These are phyloP conservation scores for Monosporascus sp. DNA, from an alignment of 2,329 filamentous ascomycete species.

Conservation along the genomic window DNA sequence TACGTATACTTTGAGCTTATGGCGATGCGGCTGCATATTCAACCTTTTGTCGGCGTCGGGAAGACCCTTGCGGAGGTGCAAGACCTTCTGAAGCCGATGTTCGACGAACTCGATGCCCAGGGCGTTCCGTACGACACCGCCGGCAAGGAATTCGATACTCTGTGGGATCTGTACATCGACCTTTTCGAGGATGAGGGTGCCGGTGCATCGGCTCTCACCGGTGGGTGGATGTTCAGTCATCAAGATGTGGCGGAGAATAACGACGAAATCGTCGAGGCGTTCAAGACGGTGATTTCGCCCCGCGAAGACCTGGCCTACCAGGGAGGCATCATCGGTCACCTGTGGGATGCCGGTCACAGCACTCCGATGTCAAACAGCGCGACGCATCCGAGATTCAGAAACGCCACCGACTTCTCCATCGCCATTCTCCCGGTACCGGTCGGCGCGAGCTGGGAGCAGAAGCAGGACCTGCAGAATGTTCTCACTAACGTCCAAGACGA, in stretches of 20 bases:
- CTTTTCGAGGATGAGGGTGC: slow-evolving; percentile 32
- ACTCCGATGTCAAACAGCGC: slow-evolving; percentile 31
- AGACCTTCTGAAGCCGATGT: slow-evolving; percentile 30
- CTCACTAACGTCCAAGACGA: slow-evolving; percentile 32
- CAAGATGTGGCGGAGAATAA: slow-evolving; percentile 31
- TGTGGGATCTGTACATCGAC: slow-evolving; percentile 33
- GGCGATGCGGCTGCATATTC: slow-evolving; percentile 34
- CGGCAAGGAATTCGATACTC: slow-evolving; percentile 26
- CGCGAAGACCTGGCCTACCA: slow-evolving; percentile 20
- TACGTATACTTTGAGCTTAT: slow-evolving; percentile 40
- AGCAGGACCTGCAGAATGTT: slow-evolving; percentile 35
- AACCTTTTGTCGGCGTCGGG: slow-evolving; percentile 32
- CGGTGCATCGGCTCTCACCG: slow-evolving; percentile 30
- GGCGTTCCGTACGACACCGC: slow-evolving; percentile 23
- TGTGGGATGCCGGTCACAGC: slow-evolving; percentile 33
- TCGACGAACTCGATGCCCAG: slow-evolving; percentile 26
- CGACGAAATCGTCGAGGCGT: slow-evolving; percentile 29
- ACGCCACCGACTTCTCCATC: slow-evolving; percentile 32
- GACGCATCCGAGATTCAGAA: slow-evolving; percentile 34
- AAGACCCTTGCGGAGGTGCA: slow-evolving; percentile 30
- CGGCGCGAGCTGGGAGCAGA: slow-evolving; percentile 37
- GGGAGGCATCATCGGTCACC: slow-evolving; percentile 32
- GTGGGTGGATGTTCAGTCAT: slow-evolving; percentile 33
- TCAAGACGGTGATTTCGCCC: slow-evolving; percentile 26
- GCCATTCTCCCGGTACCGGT: slow-evolving; percentile 27